These are phyloP conservation scores for Lavandula angustifolia DNA, from an alignment of 257 asterid species.

Conservation along the genomic window DNA sequence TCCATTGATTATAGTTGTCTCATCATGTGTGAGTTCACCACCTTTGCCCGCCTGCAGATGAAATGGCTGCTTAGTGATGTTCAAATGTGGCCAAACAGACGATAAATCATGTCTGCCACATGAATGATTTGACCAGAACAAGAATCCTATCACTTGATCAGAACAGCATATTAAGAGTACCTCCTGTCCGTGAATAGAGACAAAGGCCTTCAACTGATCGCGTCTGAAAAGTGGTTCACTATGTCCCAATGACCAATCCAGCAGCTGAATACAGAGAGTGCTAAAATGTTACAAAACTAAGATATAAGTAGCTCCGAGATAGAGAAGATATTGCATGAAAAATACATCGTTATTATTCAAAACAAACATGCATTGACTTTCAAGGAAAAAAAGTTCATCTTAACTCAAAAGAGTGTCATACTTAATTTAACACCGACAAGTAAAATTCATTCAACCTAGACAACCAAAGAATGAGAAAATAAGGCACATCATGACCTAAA, in stretches of 20 bases:
- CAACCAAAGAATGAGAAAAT: too few relatives aligned
- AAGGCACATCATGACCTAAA: neutral
- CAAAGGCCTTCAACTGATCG: slow-evolving; percentile 96
- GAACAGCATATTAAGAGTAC: slow-evolving; percentile 37
- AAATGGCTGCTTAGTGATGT: slow-evolving; percentile 16
- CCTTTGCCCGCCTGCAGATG: slow-evolving; percentile 89
- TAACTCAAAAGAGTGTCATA: neutral
- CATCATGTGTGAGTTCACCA: slow-evolving; percentile 96
- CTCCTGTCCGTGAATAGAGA: slow-evolving; percentile 94
- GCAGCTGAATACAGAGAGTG: slow-evolving; percentile 53
- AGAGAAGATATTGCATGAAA: neutral
- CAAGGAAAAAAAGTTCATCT: neutral
- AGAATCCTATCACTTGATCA: slow-evolving; percentile 18
- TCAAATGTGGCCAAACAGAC: slow-evolving; percentile 16
- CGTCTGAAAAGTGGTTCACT: slow-evolving; percentile 94
- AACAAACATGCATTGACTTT: neutral
- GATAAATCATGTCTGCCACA: slow-evolving; percentile 7
- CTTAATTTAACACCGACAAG: neutral
- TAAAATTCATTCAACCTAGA: neutral
- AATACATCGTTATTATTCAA: neutral
- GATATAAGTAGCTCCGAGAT: slow-evolving; percentile 9
- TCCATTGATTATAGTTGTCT: slow-evolving; percentile 96
- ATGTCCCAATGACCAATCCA: slow-evolving; percentile 89
- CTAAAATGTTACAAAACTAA: slow-evolving; percentile 4
- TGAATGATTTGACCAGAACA: slow-evolving; percentile 14